Evolutionary conservation across 169 alveolate genomes (phyloP), one percentile per base, ranked within the genome.

Genomic region (Babesia sp.): DNA sequence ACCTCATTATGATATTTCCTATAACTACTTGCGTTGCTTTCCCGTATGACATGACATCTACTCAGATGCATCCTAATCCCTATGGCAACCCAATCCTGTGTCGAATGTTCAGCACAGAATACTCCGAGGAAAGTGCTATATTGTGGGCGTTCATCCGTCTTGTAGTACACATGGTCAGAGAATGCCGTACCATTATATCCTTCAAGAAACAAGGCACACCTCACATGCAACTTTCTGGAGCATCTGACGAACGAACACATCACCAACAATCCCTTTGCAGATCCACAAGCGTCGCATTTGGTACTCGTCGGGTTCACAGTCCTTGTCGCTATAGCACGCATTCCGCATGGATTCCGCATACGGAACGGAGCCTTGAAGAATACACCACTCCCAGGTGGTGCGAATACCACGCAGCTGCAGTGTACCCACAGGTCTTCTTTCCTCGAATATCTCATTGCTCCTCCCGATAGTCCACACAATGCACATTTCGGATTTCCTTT

Each of bases 21-120:
- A 64, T 64, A 64, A 14, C 61, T 64, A 34, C 74, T 64, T 4
- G 74, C 28, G 14, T 37, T 56, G 29, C 31, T n/a, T 20, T 50
- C 61, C 3, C 74, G 41, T n/a, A 64, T 46, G 0, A 64, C 74
- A 12, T 64, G 53, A 26, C 61, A 41, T 11, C 60, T 9, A 14
- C 63, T 41, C n/a, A 61, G 44, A 9, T 59, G 34, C 68, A 60
- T 66, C 18, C 66, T 53, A 4, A 76, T 33, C 16, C 61, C 59
- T 20, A 26, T 0, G 36, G 28, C 33, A 16, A 76, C 61, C 29
- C 28, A 39, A 28, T 66, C 66, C 22, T 24, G 18, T 12, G 22
- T 60, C 24, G 73, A 22, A 42, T 79, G 87, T 28, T 70, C 69
- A 0, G 2, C 26, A 48, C 87, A 79, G 34, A 79, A 79, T 22